Evolutionary conservation across 495 filamentous ascomycete genomes (phyloP).

Genomic region (Annulohypoxylon maeteangense): DNA sequence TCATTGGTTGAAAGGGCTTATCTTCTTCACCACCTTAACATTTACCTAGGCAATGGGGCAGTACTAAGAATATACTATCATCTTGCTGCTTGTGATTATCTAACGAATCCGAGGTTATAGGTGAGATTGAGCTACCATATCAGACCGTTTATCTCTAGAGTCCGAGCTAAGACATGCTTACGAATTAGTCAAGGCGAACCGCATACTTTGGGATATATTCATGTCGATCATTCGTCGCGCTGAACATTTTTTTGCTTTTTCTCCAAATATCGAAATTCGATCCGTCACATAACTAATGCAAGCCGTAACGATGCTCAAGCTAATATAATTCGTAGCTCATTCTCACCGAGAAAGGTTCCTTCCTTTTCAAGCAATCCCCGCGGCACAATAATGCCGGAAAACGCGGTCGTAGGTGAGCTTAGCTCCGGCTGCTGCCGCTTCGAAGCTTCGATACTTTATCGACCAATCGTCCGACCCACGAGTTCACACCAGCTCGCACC

Average conservation of each 20-base stretch:
- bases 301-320: background rate
- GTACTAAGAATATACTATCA: background rate
- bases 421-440: background rate
- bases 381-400: constrained; percentile 18
- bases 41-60: background rate
- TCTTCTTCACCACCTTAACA: background rate
- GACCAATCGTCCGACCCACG: constrained; percentile 41
- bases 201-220: background rate
- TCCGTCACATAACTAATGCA: constrained; percentile 12
- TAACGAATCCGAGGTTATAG: background rate
- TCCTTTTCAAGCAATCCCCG: constrained; percentile 30
- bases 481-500: background rate
- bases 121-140: background rate
- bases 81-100: background rate
- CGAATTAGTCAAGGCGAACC: background rate
- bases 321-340: background rate
- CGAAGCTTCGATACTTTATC: constrained; percentile 16
- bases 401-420: constrained; percentile 10
- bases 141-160: background rate
- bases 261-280: background rate
- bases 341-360: constrained; percentile 13
- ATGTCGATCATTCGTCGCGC: background rate
- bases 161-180: constrained; percentile 1
- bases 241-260: background rate
- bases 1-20: background rate